These are phyloP conservation scores for Arbutus unedo DNA, from an alignment of 148 eudicot species.

Conservation along the genomic window DNA sequence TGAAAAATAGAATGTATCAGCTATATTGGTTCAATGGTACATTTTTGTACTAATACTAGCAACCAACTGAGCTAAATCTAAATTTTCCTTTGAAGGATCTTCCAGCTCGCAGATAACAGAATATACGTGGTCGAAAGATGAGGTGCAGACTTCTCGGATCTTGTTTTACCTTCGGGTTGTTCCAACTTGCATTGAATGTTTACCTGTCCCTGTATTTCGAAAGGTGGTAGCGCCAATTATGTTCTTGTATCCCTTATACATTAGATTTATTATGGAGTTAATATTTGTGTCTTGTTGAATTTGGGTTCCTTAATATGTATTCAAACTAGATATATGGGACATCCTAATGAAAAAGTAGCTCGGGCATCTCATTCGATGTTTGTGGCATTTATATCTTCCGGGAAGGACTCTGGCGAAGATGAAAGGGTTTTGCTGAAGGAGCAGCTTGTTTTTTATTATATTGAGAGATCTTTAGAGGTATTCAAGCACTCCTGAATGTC, in stretches of 20 bases:
- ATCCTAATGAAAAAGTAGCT: slow-evolving; percentile 82
- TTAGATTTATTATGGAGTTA: background rate
- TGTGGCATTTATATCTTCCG: slow-evolving; percentile 75
- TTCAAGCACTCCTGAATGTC: background rate
- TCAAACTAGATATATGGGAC: slow-evolving; percentile 74
- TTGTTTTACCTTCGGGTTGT: slow-evolving; percentile 82
- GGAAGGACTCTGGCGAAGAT: slow-evolving; percentile 49
- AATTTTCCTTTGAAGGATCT: slow-evolving; percentile 40
- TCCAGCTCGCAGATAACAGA: slow-evolving; percentile 36
- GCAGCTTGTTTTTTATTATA: slow-evolving; percentile 89
- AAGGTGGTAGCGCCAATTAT: slow-evolving; percentile 68
- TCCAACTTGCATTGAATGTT: slow-evolving; percentile 66
- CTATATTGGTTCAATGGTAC: background rate
- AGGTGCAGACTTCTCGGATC: slow-evolving; percentile 83
- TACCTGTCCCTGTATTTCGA: slow-evolving; percentile 62
- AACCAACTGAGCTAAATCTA: background rate
- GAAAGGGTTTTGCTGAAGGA: slow-evolving; percentile 73
- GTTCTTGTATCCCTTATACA: slow-evolving; percentile 84
- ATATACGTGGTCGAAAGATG: slow-evolving; percentile 73
- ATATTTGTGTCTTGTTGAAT: slow-evolving; percentile 1
- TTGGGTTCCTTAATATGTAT: slow-evolving; percentile 41
- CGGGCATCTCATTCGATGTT: slow-evolving; percentile 78
- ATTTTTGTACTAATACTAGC: background rate
- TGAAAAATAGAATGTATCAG: background rate
- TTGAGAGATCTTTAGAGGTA: slow-evolving; percentile 91